Percentiles rank a stretch among this genome's conserved stretches.
Conservation (phyloP, 78 protist species). For the Tieghemostelium lacteum region DNA sequence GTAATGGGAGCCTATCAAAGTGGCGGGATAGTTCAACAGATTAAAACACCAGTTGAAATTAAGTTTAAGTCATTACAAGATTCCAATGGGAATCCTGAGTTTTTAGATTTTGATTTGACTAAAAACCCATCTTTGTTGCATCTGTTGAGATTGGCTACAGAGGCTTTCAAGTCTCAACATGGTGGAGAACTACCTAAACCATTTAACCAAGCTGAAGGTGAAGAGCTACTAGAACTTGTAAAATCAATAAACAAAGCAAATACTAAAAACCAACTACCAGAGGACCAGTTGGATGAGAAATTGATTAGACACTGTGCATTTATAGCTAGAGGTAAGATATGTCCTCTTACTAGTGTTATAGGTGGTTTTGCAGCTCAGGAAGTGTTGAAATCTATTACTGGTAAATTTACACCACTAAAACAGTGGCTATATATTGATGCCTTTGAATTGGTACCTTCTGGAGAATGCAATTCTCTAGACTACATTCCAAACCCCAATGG, state of each 20-base stretch:
- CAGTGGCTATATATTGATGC: constrained; percentile 91
- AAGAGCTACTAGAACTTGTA: constrained; percentile 21
- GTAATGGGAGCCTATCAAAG: constrained; percentile 32
- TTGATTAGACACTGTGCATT: constrained; percentile 67
- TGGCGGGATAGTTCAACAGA: constrained; percentile 92
- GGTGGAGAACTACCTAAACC: constrained; percentile 81
- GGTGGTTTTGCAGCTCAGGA: constrained; percentile 97
- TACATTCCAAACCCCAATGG: neutral
- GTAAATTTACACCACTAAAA: constrained; percentile 96
- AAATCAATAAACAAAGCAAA: neutral
- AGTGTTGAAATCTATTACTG: constrained; percentile 95
- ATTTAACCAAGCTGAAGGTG: constrained; percentile 51
- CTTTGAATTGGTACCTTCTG: constrained; percentile 6
- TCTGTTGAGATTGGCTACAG: constrained; percentile 82
- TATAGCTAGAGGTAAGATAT: constrained; percentile 80
- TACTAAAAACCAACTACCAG: neutral
- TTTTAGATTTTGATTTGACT: constrained; percentile 87
- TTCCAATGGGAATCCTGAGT: constrained; percentile 67
- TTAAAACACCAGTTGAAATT: constrained; percentile 83
- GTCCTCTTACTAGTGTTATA: constrained; percentile 83
- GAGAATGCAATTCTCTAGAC: neutral
- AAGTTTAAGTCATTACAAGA: constrained; percentile 83
- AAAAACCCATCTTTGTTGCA: constrained; percentile 84
- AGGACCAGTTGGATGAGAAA: constrained; percentile 33
- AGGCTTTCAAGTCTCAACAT: constrained; percentile 26